These are phyloP conservation scores for Thelephora ganbajun DNA, from an alignment of 768 basidiomycete genomes.

Conservation along the genomic window DNA sequence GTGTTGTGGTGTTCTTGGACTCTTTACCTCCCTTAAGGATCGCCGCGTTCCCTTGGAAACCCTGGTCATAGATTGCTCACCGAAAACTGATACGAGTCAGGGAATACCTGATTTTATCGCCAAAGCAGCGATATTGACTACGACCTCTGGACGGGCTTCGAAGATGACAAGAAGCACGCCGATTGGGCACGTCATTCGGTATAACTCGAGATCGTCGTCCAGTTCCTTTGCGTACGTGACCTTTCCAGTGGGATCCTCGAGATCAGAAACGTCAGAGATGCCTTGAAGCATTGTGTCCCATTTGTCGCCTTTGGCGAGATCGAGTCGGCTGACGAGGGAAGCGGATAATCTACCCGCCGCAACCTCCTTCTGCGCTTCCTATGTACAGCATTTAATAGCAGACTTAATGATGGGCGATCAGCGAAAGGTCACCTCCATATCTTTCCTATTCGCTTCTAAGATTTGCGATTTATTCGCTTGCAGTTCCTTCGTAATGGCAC, in stretches of 20 bases:
- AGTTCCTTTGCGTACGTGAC: constrained; percentile 85
- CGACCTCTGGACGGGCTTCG: constrained; percentile 93
- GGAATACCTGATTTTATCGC: constrained; percentile 88
- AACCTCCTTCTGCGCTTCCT: constrained; percentile 72
- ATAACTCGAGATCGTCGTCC: constrained; percentile 77
- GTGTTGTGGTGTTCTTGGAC: constrained; percentile 62
- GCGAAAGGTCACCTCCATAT: constrained; percentile 48
- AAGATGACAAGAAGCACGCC: constrained; percentile 95
- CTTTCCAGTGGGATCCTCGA: constrained; percentile 78
- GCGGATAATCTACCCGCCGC: constrained; percentile 73
- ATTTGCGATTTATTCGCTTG: constrained; percentile 52
- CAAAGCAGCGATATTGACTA: constrained; percentile 90
- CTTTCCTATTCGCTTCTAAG: constrained; percentile 65
- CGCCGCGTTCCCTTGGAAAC: constrained; percentile 72
- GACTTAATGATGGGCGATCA: neutral
- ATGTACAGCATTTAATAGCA: constrained; percentile 2
- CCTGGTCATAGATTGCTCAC: neutral
- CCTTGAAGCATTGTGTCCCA: constrained; percentile 93
- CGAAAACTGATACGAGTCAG: neutral
- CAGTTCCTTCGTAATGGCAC: constrained; percentile 55
- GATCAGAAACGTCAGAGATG: constrained; percentile 68
- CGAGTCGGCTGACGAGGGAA: constrained; percentile 76
- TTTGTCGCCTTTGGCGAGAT: constrained; percentile 68
- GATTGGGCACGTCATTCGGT: constrained; percentile 91
- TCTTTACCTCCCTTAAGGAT: constrained; percentile 98